Percentiles rank a stretch among this genome's conserved stretches.
Evolutionary conservation across 441 rosid species (phyloP).

Genomic region (Populus hybrid): DNA sequence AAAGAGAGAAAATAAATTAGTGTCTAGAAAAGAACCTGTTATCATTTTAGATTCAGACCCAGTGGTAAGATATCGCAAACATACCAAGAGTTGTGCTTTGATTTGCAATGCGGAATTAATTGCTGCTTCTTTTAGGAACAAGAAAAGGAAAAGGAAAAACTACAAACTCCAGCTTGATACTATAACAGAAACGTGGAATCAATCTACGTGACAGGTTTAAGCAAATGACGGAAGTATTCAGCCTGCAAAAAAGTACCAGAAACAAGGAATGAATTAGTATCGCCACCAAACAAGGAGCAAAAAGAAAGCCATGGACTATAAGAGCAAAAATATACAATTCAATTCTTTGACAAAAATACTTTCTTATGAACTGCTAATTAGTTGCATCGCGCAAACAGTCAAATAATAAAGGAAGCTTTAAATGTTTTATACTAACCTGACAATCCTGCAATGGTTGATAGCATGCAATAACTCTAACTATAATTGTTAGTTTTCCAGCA

Average conservation of each 20-base stretch:
- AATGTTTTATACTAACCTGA: constrained; percentile 49
- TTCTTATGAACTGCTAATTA: background rate
- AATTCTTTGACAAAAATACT: background rate
- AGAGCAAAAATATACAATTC: background rate
- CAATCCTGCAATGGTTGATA: constrained; percentile 93
- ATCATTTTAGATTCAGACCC: constrained; percentile 10
- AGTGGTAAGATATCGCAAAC: constrained; percentile 6
- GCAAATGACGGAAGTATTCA: constrained; percentile 79
- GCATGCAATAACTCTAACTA: constrained; percentile 89
- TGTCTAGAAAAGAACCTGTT: background rate
- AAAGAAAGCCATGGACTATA: background rate
- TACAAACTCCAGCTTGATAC: constrained; percentile 35
- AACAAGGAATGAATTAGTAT: background rate
- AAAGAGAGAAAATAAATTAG: background rate
- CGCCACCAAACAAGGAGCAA: background rate
- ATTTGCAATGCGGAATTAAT: constrained; percentile 28
- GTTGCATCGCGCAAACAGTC: background rate
- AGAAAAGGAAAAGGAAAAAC: constrained; percentile 23
- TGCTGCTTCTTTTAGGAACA: constrained; percentile 33
- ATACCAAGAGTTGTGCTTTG: constrained; percentile 42
- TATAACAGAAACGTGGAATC: constrained; percentile 20
- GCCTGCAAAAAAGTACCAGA: constrained; percentile 50
- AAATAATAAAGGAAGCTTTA: background rate
- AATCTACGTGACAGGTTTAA: constrained; percentile 87
- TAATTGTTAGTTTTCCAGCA: constrained; percentile 70